These are phyloP conservation scores for Phlebiopsis gigantea DNA, from an alignment of 768 basidiomycete species.

Conservation along the genomic window DNA sequence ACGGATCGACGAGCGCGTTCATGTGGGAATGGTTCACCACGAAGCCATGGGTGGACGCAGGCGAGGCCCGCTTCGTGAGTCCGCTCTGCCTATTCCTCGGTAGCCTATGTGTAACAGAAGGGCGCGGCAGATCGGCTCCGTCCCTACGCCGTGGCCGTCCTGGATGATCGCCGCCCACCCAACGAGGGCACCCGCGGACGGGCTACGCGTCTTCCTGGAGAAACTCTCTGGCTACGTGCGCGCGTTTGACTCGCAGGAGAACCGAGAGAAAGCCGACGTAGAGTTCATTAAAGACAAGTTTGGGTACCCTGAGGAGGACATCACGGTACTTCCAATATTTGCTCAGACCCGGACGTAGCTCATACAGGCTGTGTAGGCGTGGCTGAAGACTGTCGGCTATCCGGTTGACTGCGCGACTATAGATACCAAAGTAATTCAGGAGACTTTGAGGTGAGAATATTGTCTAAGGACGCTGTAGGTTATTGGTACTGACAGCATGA, in stretches of 20 bases:
- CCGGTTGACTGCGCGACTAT: slow-evolving; percentile 61
- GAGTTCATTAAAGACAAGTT: slow-evolving; percentile 76
- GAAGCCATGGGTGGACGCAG: slow-evolving; percentile 74
- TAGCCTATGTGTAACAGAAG: background rate
- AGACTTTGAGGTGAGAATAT: slow-evolving; percentile 63
- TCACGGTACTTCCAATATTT: slow-evolving; percentile 45
- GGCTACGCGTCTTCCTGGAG: slow-evolving; percentile 55
- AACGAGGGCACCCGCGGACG: slow-evolving; percentile 44
- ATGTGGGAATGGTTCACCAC: slow-evolving; percentile 96
- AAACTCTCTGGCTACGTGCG: slow-evolving; percentile 61
- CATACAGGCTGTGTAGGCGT: slow-evolving; percentile 42
- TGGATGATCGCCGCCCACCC: slow-evolving; percentile 93
- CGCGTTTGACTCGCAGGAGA: slow-evolving; percentile 56
- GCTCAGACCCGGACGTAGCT: background rate
- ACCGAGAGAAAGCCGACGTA: slow-evolving; percentile 53
- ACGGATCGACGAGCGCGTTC: slow-evolving; percentile 82
- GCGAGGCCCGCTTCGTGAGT: slow-evolving; percentile 78
- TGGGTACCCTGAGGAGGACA: slow-evolving; percentile 78
- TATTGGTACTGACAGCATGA: slow-evolving; percentile 1
- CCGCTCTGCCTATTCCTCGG: background rate
- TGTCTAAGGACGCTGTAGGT: background rate
- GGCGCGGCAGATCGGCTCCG: slow-evolving; percentile 62
- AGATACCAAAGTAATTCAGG: slow-evolving; percentile 54
- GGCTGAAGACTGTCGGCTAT: slow-evolving; percentile 79
- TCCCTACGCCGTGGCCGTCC: slow-evolving; percentile 94